These are phyloP conservation scores for Cordyceps militaris DNA, from an alignment of 2,329 filamentous ascomycete species.

Conservation along the genomic window DNA sequence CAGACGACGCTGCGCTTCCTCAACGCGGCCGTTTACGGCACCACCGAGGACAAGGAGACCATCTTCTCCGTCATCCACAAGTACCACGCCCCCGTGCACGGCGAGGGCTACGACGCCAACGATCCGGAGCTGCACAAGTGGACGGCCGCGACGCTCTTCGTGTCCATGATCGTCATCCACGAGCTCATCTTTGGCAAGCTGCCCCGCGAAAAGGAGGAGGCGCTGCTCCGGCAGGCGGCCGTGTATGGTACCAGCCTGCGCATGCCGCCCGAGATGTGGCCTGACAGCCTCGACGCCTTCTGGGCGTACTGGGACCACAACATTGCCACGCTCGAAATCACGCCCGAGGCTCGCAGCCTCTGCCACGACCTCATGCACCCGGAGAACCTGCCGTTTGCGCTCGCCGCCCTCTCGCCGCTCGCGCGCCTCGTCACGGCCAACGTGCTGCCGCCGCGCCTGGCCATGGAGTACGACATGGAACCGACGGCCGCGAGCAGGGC, in stretches of 20 bases:
- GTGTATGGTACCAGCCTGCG: conserved; percentile 24
- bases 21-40: conserved; percentile 32
- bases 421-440: conserved; percentile 16
- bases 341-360: conserved; percentile 23
- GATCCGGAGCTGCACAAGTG: conserved; percentile 32
- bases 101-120: conserved; percentile 28
- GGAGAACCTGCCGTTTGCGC: conserved; percentile 17
- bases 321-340: conserved; percentile 27
- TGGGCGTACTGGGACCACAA: conserved; percentile 34
- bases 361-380: conserved; percentile 21
- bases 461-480: conserved; percentile 20
- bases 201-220: conserved; percentile 20
- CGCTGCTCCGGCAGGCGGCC: conserved; percentile 22
- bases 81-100: conserved; percentile 27
- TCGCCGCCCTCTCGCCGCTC: conserved; percentile 18
- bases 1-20: conserved; percentile 32
- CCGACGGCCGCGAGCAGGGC: conserved; percentile 15
- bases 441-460: conserved; percentile 18
- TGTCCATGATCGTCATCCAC: conserved; percentile 28
- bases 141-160: conserved; percentile 34
- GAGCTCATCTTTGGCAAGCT: conserved; percentile 29
- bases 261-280: conserved; percentile 30
- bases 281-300: conserved; percentile 26
- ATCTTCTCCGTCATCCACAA: conserved; percentile 30
- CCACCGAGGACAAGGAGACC: conserved; percentile 24